These are phyloP conservation scores for Paecilomyces sp. DNA, from an alignment of 2,329 filamentous ascomycete genomes.

Conservation along the genomic window DNA sequence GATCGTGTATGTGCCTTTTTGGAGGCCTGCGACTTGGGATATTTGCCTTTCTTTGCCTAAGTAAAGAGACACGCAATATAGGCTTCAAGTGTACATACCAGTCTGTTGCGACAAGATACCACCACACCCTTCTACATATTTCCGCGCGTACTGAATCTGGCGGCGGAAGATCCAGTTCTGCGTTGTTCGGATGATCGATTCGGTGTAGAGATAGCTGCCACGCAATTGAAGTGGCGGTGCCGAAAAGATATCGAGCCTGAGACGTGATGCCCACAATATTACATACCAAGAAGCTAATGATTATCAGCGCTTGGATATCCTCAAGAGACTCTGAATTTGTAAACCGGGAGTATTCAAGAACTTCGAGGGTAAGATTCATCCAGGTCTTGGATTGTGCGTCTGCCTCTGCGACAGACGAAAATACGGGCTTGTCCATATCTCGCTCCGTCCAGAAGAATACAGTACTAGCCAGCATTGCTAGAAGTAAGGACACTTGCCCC, in stretches of 20 bases:
- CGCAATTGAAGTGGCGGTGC: no score
- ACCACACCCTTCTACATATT: constrained; percentile 33
- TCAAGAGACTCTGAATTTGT: constrained; percentile 22
- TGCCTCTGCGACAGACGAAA: constrained; percentile 15
- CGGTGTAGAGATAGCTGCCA: no score
- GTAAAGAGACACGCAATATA: no score
- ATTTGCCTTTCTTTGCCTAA: no score
- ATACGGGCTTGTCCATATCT: constrained; percentile 9
- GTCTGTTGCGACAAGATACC: constrained; percentile 32
- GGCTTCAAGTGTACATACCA: constrained; percentile 17
- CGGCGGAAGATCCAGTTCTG: constrained; percentile 8
- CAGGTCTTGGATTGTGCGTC: constrained; percentile 20
- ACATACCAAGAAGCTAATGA: constrained; percentile 21
- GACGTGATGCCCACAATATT: no score
- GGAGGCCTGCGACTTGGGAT: constrained; percentile 14
- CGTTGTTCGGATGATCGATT: no score
- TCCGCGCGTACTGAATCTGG: constrained; percentile 23
- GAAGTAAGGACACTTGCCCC: constrained; percentile 21
- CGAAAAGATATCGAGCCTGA: no score
- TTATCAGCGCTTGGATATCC: constrained; percentile 28
- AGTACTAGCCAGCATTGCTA: constrained; percentile 25
- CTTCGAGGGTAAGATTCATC: constrained; percentile 22
- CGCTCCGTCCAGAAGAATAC: constrained; percentile 22
- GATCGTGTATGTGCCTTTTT: constrained; percentile 30
- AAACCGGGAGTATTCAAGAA: constrained; percentile 22